phyloP scores from a whole-genome alignment of 495 filamentous ascomycete species.

The Cladorrhinum samala region DNA sequence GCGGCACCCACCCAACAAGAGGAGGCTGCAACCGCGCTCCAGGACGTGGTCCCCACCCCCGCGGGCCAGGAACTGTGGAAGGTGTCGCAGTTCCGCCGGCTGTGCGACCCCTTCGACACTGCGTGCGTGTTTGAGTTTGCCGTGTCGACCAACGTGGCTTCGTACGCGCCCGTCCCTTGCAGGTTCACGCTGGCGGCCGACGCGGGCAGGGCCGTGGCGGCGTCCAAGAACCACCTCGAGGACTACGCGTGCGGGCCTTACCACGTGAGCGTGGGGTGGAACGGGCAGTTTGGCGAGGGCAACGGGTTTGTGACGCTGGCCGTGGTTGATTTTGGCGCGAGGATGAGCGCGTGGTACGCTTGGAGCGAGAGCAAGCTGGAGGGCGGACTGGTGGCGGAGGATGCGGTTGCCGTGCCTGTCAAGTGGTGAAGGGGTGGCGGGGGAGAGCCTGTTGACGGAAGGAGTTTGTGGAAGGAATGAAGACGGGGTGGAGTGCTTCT shows the following conservation, averaged over 20 bases:
- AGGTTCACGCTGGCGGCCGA: not conserved
- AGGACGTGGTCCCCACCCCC: not conserved
- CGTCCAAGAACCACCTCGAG: constrained; percentile 1
- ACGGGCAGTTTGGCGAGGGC: not conserved
- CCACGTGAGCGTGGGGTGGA: not conserved
- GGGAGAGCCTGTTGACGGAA: too few species aligned
- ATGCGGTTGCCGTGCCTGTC: not conserved
- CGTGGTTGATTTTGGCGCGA: not conserved
- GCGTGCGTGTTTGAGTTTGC: constrained; percentile 2
- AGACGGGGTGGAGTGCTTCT: too few species aligned
- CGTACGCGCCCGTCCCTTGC: constrained; percentile 3
- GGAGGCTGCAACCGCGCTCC: not conserved
- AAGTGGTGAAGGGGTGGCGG: too few species aligned
- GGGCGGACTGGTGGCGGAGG: not conserved
- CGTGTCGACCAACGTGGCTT: not conserved
- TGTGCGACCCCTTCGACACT: not conserved
- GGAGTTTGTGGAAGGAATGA: too few species aligned
- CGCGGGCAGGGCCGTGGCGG: not conserved
- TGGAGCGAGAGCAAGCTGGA: constrained; percentile 1
- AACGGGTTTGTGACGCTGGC: constrained; percentile 2
- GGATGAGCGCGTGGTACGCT: not conserved
- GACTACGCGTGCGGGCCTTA: constrained; percentile 2
- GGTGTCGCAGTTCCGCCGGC: not conserved
- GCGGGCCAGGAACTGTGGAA: not conserved
- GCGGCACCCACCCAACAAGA: not conserved